These are phyloP conservation scores for Colletotrichum melonis DNA, from an alignment of 2,329 filamentous ascomycete genomes.

Conservation along the genomic window DNA sequence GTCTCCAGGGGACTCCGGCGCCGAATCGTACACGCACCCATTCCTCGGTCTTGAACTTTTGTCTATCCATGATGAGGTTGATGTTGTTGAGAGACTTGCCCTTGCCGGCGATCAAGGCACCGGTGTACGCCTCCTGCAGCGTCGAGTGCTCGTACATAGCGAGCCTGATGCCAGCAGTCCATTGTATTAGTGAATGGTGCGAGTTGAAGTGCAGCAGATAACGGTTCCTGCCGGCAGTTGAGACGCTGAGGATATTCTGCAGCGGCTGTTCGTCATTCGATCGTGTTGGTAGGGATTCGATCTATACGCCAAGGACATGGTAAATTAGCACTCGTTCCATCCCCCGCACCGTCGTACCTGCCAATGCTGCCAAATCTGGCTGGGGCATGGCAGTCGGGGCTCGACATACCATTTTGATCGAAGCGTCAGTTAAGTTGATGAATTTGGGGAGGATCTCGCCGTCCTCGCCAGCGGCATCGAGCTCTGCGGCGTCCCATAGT, in stretches of 20 bases:
- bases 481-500: conserved; percentile 92
- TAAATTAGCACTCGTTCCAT: conserved; percentile 30
- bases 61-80: conserved; percentile 85
- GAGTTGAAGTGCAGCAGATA: conserved; percentile 98
- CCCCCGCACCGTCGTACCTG: conserved; percentile 7
- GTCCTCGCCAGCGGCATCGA: conserved; percentile 87
- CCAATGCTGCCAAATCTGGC: background rate
- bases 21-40: conserved; percentile 97
- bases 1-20: conserved; percentile 93
- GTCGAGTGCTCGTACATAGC: conserved; percentile 95
- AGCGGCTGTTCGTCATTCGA: conserved; percentile 81
- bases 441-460: conserved; percentile 91
- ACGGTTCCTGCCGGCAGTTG: conserved; percentile 93
- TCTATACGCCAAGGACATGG: conserved; percentile 59
- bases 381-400: background rate
- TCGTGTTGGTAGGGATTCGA: conserved; percentile 89
- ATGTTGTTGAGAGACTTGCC: conserved; percentile 92
- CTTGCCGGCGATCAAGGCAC: conserved; percentile 94
- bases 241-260: conserved; percentile 95
- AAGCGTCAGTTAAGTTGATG: conserved; percentile 96
- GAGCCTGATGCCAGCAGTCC: conserved; percentile 93
- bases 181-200: conserved; percentile 90
- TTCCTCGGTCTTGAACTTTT: conserved; percentile 82
- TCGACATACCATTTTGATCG: conserved; percentile 89
- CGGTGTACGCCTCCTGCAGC: conserved; percentile 95